These are phyloP conservation scores for Starmerella ratchasimensis DNA, from an alignment of 805 yeast genomes.

Conservation along the genomic window DNA sequence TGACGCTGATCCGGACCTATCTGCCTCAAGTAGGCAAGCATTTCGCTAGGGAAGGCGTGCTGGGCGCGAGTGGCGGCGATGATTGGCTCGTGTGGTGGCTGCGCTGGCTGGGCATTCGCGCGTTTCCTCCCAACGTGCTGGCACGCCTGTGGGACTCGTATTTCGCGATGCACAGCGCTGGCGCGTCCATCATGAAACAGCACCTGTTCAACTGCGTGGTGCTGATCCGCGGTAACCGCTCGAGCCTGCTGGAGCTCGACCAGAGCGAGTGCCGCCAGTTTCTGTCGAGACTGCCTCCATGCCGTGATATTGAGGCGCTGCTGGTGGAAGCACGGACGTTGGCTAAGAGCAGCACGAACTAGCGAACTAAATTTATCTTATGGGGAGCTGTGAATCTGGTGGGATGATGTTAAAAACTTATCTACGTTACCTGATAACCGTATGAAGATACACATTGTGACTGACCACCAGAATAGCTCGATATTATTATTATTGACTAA, in stretches of 20 bases:
- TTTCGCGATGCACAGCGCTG: slow-evolving; percentile 45
- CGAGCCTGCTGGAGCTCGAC: slow-evolving; percentile 70
- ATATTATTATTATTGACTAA: no score
- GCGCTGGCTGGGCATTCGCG: slow-evolving; percentile 77
- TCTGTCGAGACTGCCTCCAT: slow-evolving; percentile 27
- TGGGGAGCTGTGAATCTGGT: not conserved
- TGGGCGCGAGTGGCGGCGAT: slow-evolving; percentile 44
- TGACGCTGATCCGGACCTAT: slow-evolving; percentile 44
- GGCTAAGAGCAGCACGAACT: not conserved
- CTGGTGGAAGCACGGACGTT: slow-evolving; percentile 12
- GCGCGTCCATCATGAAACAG: slow-evolving; percentile 21
- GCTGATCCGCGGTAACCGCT: slow-evolving; percentile 64
- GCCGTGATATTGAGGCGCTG: slow-evolving; percentile 17
- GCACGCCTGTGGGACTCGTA: slow-evolving; percentile 84
- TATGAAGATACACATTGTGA: slow-evolving; percentile 10
- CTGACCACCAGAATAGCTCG: no score
- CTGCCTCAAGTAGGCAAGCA: slow-evolving; percentile 67
- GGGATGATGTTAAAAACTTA: slow-evolving; percentile 12
- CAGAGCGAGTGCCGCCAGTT: slow-evolving; percentile 78
- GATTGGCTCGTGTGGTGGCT: slow-evolving; percentile 95
- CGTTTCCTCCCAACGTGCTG: slow-evolving; percentile 65
- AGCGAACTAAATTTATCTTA: no score
- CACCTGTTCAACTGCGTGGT: slow-evolving; percentile 65
- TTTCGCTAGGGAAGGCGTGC: slow-evolving; percentile 66
- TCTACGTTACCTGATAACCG: slow-evolving; percentile 15